Evolutionary conservation across 768 basidiomycete species (phyloP).

Genomic region (Boletus reticuloceps): DNA sequence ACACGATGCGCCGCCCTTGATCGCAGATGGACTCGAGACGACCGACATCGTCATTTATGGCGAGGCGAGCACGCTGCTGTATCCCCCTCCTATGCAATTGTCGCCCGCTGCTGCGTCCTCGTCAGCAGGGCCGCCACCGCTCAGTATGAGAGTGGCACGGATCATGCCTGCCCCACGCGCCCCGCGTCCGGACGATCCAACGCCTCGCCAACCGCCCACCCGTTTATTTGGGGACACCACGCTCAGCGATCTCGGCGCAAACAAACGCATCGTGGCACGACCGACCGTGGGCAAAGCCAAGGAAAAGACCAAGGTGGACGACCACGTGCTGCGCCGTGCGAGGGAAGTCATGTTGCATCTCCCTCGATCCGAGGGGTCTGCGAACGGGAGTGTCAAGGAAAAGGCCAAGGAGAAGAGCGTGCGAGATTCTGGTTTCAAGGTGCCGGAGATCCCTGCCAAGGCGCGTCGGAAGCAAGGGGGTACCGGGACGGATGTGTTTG

Average conservation of each 20-base stretch:
- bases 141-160: conserved; percentile 53
- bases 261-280: conserved; percentile 21
- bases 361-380: conserved; percentile 25
- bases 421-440: conserved; percentile 37
- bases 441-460: conserved; percentile 44
- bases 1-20: not conserved
- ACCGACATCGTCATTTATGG: conserved; percentile 62
- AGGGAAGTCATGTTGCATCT: conserved; percentile 38
- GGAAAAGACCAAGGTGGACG: conserved; percentile 21
- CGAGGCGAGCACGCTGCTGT: conserved; percentile 25
- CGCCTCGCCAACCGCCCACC: conserved; percentile 64
- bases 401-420: not conserved
- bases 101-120: conserved; percentile 18
- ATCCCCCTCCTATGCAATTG: conserved; percentile 7
- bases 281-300: conserved; percentile 16
- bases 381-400: conserved; percentile 5
- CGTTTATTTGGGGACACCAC: conserved; percentile 17
- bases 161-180: conserved; percentile 43
- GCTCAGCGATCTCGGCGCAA: conserved; percentile 17
- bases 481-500: conserved; percentile 31
- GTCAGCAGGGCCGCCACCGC: conserved; percentile 19
- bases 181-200: conserved; percentile 77
- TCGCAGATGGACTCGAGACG: conserved; percentile 63
- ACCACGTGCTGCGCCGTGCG: conserved; percentile 33
- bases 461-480: conserved; percentile 16